These are phyloP conservation scores for Camellia sinensis DNA, from an alignment of 148 eudicot genomes.

Conservation along the genomic window DNA sequence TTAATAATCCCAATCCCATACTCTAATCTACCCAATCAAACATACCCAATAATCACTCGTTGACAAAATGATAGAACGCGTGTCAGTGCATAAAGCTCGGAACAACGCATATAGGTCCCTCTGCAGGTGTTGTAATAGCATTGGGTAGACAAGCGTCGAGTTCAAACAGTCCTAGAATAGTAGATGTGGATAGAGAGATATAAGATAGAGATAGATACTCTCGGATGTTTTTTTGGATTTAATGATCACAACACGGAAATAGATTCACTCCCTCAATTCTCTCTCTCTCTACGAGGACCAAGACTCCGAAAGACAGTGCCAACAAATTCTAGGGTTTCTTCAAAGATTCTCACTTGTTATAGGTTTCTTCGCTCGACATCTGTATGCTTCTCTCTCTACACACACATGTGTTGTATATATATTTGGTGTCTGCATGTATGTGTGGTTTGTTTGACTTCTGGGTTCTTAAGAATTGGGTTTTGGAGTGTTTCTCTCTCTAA, in stretches of 20 bases:
- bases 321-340: constrained; percentile 1
- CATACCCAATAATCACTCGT: no score
- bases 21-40: no score
- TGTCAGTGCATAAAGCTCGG: not conserved
- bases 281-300: not conserved
- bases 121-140: not conserved
- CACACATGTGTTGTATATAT: not conserved
- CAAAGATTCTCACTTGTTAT: not conserved
- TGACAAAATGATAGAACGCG: no score
- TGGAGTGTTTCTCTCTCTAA: not conserved
- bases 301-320: not conserved
- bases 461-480: not conserved
- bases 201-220: not conserved
- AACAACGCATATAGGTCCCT: not conserved
- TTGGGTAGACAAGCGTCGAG: not conserved
- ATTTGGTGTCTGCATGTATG: not conserved
- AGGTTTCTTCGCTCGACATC: not conserved
- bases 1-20: no score
- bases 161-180: not conserved
- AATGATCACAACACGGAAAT: not conserved
- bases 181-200: not conserved
- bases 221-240: not conserved
- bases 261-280: not conserved
- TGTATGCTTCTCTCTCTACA: not conserved
- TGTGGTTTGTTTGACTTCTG: not conserved